Conservation (phyloP, 169 alveolate genomes). For the Plasmodium malariae region DNA sequence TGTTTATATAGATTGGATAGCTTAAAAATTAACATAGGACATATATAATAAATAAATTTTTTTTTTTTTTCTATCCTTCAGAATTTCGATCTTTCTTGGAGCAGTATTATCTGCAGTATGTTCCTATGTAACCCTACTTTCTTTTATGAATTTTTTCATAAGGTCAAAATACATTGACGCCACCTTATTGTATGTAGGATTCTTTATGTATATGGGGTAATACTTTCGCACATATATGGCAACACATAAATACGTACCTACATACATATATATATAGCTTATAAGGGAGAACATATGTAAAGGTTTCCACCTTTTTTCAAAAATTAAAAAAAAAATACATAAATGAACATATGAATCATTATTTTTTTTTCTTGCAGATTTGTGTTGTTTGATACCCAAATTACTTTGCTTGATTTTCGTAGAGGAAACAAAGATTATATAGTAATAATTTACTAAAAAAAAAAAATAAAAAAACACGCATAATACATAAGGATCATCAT, state of each 20-base stretch:
- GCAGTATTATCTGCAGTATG: constrained; percentile 57
- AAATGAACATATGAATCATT: too few relatives aligned
- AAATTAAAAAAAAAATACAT: too few relatives aligned
- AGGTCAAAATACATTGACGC: constrained; percentile 62
- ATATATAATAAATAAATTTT: neutral
- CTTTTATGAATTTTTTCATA: constrained; percentile 74
- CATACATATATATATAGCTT: neutral
- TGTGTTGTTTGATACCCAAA: constrained; percentile 73
- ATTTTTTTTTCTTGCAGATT: constrained; percentile 22
- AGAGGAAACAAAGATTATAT: constrained; percentile 75
- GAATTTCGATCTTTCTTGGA: constrained; percentile 67
- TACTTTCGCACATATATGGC: neutral
- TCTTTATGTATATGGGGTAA: constrained; percentile 77
- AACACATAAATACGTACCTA: neutral
- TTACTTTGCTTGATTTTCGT: constrained; percentile 67
- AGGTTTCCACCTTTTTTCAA: too few relatives aligned
- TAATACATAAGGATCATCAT: neutral
- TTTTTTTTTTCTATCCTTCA: constrained; percentile 24
- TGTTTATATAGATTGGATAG: neutral
- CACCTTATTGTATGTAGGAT: constrained; percentile 63
- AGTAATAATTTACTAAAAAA: constrained; percentile 28
- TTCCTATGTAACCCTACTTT: constrained; percentile 55
- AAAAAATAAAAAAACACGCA: constrained; percentile 4
- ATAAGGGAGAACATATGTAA: too few relatives aligned
- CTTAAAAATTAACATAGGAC: neutral